Evolutionary conservation across 192 early-diverging fungal genomes (phyloP), one percentile per base, ranked within the genome.

Genomic region (Entomortierella beljakovae): DNA sequence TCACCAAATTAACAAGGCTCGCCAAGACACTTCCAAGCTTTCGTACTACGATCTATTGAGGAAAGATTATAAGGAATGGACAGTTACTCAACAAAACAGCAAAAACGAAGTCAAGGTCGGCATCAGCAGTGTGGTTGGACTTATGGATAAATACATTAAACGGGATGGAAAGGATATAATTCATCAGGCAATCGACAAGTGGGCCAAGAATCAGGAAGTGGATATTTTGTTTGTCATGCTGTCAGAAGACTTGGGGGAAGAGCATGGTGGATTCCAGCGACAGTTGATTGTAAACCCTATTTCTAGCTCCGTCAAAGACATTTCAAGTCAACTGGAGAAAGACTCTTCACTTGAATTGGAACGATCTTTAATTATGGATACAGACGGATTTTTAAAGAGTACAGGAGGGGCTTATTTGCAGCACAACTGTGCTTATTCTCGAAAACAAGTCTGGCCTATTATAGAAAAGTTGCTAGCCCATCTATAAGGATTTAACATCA

Each of bases 11-110:
- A 85, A 91, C n/a, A 25, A 53, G 4, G 91, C 87, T 8, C 90
- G 89, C 49, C 71, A 68, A 3, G 77, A 85, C 42, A 76, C 89
- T 15, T 64, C 81, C 10, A 66, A 64, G 15, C 68, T 56, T 26
- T 58, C 43, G 43, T 15, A 50, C 33, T 58, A 57, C 33, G 87
- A 92, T 59, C 71, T 94, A 0, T 63, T 94, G 6, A 63, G 87
- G 4, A 92, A 88, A 61, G 93, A 94, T 80, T 94, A 93, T 81
- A 94, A 94, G 69, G 89, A 93, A 57, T 92, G 85, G 82, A 61
- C 66, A 0, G 65, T 82, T 9, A 23, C 1, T 1, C 42, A 93
- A 67, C 88, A 91, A 58, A 40, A 38, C 3, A 60, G 74, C 7
- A 64, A 53, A 3, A 53, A 83, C 52, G 64, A 59, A 0, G 66